Evolutionary conservation across 306 rosid genomes (phyloP).

Genomic region (Casuarina cunninghamiana): DNA sequence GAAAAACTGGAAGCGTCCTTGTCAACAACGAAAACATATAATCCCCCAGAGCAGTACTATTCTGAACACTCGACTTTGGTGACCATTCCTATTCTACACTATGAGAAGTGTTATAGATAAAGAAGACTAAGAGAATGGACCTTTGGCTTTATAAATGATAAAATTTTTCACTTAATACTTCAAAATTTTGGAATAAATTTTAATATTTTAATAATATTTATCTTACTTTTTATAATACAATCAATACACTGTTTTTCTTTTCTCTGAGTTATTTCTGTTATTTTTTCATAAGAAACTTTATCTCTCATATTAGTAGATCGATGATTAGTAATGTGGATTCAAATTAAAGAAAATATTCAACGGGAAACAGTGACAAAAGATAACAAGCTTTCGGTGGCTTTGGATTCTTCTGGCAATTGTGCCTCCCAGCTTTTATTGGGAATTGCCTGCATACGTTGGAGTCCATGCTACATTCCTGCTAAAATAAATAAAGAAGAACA

Average conservation of each 20-base stretch:
- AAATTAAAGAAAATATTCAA: not conserved
- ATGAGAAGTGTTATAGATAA: not conserved
- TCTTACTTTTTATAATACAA: too few relatives aligned
- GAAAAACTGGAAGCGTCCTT: not conserved
- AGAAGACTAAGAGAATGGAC: conserved; percentile 20
- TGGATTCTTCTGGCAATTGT: conserved; percentile 71
- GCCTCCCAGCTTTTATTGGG: conserved; percentile 90
- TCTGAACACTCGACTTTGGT: not conserved
- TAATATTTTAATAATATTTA: too few relatives aligned
- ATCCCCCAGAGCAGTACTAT: not conserved
- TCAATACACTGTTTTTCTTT: too few relatives aligned
- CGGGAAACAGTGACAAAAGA: conserved; percentile 18
- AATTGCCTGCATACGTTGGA: conserved; percentile 39
- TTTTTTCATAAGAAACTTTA: too few relatives aligned
- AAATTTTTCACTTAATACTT: too few relatives aligned
- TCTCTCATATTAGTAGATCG: too few relatives aligned
- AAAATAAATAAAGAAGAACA: conserved; percentile 18
- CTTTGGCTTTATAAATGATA: too few relatives aligned
- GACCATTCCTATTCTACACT: not conserved
- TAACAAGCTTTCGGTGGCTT: conserved; percentile 59
- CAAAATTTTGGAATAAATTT: too few relatives aligned
- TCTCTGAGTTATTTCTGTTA: too few relatives aligned
- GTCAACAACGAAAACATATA: not conserved
- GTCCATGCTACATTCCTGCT: conserved; percentile 16
- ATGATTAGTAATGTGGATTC: not conserved